These are phyloP conservation scores for Rhizophora apiculata DNA, from an alignment of 345 rosid genomes.

Conservation along the genomic window DNA sequence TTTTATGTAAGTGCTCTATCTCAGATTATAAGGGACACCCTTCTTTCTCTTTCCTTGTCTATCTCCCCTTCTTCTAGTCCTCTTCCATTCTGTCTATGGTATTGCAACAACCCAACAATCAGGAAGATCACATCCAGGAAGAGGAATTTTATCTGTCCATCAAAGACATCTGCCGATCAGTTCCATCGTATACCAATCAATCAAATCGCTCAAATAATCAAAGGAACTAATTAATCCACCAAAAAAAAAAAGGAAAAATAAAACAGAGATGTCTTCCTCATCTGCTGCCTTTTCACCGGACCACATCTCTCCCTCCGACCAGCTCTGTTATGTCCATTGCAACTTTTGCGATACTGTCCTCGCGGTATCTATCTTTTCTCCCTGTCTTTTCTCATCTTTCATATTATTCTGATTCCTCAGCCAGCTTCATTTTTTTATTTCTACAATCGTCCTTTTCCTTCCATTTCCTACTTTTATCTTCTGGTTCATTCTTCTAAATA, in stretches of 20 bases:
- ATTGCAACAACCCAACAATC: constrained; percentile 45
- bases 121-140: constrained; percentile 60
- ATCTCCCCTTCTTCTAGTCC: constrained; percentile 8
- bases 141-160: constrained; percentile 42
- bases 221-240: constrained; percentile 17
- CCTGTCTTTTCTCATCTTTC: background rate
- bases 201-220: constrained; percentile 49
- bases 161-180: constrained; percentile 53
- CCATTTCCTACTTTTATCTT: background rate
- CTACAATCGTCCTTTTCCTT: background rate
- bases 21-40: constrained; percentile 3
- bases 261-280: constrained; percentile 53
- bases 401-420: background rate
- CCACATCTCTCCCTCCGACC: constrained; percentile 86
- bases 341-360: constrained; percentile 87
- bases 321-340: constrained; percentile 98
- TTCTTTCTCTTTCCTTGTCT: constrained; percentile 5
- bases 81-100: background rate
- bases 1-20: constrained; percentile 22
- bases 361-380: constrained; percentile 45
- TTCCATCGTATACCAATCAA: constrained; percentile 56
- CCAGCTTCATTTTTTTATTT: background rate
- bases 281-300: constrained; percentile 80
- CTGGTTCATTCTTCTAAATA: background rate
- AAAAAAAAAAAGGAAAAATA: constrained; percentile 13